Percentiles rank a stretch among this genome's conserved stretches.
Conservation (phyloP, 1,284 basidiomycete genomes). For the Phlebopus sp. region DNA sequence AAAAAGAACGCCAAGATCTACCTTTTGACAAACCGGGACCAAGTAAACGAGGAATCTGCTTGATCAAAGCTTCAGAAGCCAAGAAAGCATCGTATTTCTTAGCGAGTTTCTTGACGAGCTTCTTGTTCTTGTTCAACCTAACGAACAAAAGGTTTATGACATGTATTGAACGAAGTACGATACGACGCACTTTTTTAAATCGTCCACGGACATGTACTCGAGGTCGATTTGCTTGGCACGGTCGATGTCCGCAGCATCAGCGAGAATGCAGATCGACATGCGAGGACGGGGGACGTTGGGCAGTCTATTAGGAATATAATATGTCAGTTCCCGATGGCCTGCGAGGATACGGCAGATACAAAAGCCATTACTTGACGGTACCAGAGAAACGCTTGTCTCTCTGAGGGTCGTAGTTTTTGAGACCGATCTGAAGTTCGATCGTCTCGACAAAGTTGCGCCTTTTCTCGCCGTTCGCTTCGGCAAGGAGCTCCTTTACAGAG, state of each 20-base stretch:
- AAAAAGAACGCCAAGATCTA: constrained; percentile 31
- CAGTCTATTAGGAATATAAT: constrained; percentile 53
- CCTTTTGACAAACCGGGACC: constrained; percentile 99
- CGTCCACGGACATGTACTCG: constrained; percentile 99
- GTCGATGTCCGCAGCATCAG: constrained; percentile 98
- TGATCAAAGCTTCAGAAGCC: constrained; percentile 96
- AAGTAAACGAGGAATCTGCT: constrained; percentile 99
- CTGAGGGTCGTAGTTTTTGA: constrained; percentile 98
- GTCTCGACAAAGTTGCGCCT: constrained; percentile 91
- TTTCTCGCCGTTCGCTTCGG: constrained; percentile 77
- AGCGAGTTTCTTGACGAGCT: constrained; percentile 99
- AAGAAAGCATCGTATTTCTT: constrained; percentile 99
- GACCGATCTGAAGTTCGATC: constrained; percentile 93
- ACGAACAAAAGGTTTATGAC: neutral
- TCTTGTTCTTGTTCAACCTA: constrained; percentile 99
- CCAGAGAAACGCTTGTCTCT: constrained; percentile 97
- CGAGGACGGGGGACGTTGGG: constrained; percentile 96
- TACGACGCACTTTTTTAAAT: constrained; percentile 88
- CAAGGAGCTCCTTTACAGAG: constrained; percentile 84
- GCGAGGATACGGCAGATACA: neutral
- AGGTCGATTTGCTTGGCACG: constrained; percentile 96
- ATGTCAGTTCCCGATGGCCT: constrained; percentile 2
- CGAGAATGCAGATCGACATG: constrained; percentile 99
- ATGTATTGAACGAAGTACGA: neutral
- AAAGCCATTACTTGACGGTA: constrained; percentile 76